Evolutionary conservation across 2,329 filamentous ascomycete genomes (phyloP), one percentile per base, ranked within the genome.

Genomic region (Botrytis paeoniae): DNA sequence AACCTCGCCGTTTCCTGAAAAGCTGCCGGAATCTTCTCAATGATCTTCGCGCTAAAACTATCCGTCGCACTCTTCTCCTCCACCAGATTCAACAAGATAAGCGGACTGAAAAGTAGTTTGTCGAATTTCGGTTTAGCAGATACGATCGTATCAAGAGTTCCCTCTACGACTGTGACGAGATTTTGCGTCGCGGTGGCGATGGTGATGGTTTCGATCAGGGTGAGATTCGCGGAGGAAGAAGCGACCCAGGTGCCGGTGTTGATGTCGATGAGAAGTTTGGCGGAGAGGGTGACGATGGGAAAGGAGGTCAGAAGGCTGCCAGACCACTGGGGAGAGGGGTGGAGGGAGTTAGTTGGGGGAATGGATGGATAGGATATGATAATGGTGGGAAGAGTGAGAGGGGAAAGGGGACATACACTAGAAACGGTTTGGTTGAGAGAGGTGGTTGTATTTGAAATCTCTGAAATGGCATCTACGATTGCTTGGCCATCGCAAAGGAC

Each of bases 91-190:
- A 84, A 61, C 57, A 85, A 78, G 51, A 87, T 84, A 51, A 85
- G 76, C 0, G 85, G 83, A 64, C 79, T 81, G 7, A 78, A 54
- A 1, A 84, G 70, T 9, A 85, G 77, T 57, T 79, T 79, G 75
- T 85, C 82, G 73, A 87, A 87, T 74, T 84, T 83, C 32, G 78
- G 80, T 78, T 85, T 85, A 41, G 81, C 77, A 18, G 73, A 76
- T 10, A 71, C 64, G 18, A 76, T 70, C 16, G 73, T 78, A 18
- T 61, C 16, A 80, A 88, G 84, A 79, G 79, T 83, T 72, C 87
- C 82, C 80, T 85, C 79, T 48, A 87, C 86, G 35, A 86, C 83
- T 63, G 82, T 78, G 74, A 88, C 78, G 78, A 84, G 83, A 73
- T 84, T 84, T 79, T 82, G 81, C 76, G 84, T 78, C 71, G 80